Evolutionary conservation across 768 basidiomycete species (phyloP).

Genomic region (Scleroderma bovista): DNA sequence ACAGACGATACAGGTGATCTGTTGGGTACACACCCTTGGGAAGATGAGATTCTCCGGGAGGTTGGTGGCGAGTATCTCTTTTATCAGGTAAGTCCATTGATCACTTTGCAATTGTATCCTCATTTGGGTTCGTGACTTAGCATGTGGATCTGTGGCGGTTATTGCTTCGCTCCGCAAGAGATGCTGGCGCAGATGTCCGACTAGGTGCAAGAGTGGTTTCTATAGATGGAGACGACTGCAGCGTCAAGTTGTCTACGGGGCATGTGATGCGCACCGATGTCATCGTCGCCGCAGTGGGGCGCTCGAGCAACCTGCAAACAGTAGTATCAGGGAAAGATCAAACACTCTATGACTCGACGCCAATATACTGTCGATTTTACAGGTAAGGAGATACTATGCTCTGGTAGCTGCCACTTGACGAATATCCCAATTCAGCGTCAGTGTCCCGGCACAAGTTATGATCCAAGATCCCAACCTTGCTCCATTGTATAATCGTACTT

Average conservation of each 20-base stretch:
- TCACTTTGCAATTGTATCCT: neutral
- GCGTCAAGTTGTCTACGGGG: conserved; percentile 38
- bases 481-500: conserved; percentile 19
- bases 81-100: conserved; percentile 36
- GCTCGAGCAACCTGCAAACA: conserved; percentile 35
- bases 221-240: conserved; percentile 26
- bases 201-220: conserved; percentile 37
- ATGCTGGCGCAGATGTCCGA: conserved; percentile 44
- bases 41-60: conserved; percentile 42
- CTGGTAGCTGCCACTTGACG: neutral
- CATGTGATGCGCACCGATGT: conserved; percentile 44
- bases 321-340: conserved; percentile 24
- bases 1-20: conserved; percentile 40
- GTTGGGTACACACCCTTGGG: conserved; percentile 42
- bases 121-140: conserved; percentile 23
- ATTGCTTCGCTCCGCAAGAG: conserved; percentile 40
- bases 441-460: conserved; percentile 36
- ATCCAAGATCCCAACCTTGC: conserved; percentile 35
- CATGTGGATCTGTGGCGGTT: conserved; percentile 48
- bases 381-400: conserved; percentile 28
- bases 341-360: conserved; percentile 17
- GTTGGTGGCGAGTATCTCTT: conserved; percentile 45
- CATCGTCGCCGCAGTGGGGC: conserved; percentile 59
- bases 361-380: conserved; percentile 35
- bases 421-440: conserved; percentile 26